Evolutionary conservation across 2,329 filamentous ascomycete genomes (phyloP), one percentile per base, ranked within the genome.

Genomic region (Mycogone perniciosa): DNA sequence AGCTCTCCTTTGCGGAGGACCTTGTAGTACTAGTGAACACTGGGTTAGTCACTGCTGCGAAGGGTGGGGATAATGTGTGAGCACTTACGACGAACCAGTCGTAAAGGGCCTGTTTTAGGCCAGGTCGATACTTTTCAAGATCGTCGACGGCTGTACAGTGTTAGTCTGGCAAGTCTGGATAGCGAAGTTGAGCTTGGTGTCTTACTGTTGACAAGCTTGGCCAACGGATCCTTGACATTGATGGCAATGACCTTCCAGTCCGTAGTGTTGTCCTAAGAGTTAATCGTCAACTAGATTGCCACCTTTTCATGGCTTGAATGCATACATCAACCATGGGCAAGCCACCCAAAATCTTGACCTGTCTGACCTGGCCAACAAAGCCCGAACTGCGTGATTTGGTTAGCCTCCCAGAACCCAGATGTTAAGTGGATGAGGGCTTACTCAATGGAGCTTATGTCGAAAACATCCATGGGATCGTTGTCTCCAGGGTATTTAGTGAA

Each of bases 161-260:
- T 66, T 44, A 62, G 57, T 6, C 6, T 0, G 27, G 53, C 66
- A 43, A 62, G 57, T 6, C 6, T 0, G 27, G 10, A 31, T 1
- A 26, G n/a, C 30, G 30, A 8, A 3, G n/a, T 7, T 5, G 9
- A 1, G 7, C 4, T 8, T 4, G 0, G 9, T n/a, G 5, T 55
- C 64, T 54, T 56, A 70, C 69, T 60, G 40, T 67, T 56, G 3
- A 72, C 60, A 0, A 64, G 42, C 1, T 56, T 48, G 3, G 69
- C 65, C n/a, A 72, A 58, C 1, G 70, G 66, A 30, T 72, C 70
- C 1, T 64, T 63, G 13, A 69, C 54, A 27, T 71, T 70, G 13
- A 72, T 67, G 6, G 51, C 64, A 31, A 72, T 63, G 41, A 71
- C 60, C 44, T 72, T 72, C 70, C 69, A 72, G 53, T 72, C 70